These are phyloP conservation scores for Aspergillus aculeatinus DNA, from an alignment of 2,329 filamentous ascomycete species.

Conservation along the genomic window DNA sequence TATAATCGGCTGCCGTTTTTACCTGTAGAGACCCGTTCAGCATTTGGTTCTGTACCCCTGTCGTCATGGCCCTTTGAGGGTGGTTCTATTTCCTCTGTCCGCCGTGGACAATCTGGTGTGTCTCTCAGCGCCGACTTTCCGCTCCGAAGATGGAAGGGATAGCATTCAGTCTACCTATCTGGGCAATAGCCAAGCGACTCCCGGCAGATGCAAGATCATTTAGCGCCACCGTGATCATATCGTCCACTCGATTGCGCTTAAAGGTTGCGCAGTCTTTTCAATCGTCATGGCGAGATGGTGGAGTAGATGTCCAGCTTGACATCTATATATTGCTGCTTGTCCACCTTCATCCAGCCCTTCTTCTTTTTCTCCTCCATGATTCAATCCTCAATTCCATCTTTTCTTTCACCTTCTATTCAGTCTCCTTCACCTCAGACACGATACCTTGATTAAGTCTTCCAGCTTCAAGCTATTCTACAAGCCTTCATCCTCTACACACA, in stretches of 20 bases:
- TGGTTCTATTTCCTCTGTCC: conserved; percentile 13
- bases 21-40: conserved; percentile 22
- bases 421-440: neutral
- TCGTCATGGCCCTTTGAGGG: conserved; percentile 20
- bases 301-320: conserved; percentile 2
- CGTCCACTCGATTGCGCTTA: conserved; percentile 18
- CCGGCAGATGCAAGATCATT: conserved; percentile 20
- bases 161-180: conserved; percentile 16
- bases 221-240: conserved; percentile 23
- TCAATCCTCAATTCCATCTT: neutral
- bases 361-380: conserved; percentile 6
- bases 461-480: neutral
- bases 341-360: conserved; percentile 1
- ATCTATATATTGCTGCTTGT: conserved; percentile 7
- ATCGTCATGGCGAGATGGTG: conserved; percentile 11
- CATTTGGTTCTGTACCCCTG: conserved; percentile 24
- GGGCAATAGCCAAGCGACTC: conserved; percentile 16
- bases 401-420: conserved; percentile 3
- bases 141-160: conserved; percentile 29
- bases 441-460: neutral
- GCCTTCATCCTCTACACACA: neutral
- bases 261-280: conserved; percentile 11
- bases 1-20: conserved; percentile 16
- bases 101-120: conserved; percentile 18
- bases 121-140: conserved; percentile 20